phyloP scores from a whole-genome alignment of 176 grass and related monocot species.

The Oryza coarctata region DNA sequence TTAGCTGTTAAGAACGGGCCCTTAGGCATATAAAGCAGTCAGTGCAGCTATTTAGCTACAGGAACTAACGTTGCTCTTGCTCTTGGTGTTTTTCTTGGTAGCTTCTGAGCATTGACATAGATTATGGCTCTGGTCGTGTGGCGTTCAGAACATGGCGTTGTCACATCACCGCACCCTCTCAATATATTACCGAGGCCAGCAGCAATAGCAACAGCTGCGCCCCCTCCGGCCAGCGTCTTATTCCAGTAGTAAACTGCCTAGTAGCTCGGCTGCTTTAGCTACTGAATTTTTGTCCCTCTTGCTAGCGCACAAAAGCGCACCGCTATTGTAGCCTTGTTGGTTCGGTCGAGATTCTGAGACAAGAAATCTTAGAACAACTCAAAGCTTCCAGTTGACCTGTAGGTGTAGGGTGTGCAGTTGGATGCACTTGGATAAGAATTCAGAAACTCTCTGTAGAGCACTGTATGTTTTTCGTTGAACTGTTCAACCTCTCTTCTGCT shows the following conservation, averaged over 20 bases:
- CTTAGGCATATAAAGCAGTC: slow-evolving; percentile 24
- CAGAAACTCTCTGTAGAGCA: background rate
- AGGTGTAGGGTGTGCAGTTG: background rate
- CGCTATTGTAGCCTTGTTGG: slow-evolving; percentile 5
- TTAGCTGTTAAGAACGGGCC: too few species aligned
- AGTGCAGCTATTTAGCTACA: background rate
- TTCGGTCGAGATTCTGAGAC: background rate
- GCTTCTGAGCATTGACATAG: slow-evolving; percentile 95
- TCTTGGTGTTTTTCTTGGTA: slow-evolving; percentile 38
- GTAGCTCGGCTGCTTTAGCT: slow-evolving; percentile 17
- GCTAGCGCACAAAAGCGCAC: slow-evolving; percentile 28
- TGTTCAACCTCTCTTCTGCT: background rate
- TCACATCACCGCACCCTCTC: slow-evolving; percentile 93
- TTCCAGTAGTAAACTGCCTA: slow-evolving; percentile 25
- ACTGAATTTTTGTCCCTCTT: slow-evolving; percentile 33
- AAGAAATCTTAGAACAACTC: slow-evolving; percentile 4
- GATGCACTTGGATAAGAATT: background rate
- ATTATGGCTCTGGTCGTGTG: slow-evolving; percentile 94
- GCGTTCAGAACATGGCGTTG: slow-evolving; percentile 72
- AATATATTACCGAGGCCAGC: slow-evolving; percentile 70
- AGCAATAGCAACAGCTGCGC: background rate
- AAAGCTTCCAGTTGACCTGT: background rate
- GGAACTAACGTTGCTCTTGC: slow-evolving; percentile 35
- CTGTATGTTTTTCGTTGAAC: background rate
- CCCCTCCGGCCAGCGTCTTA: background rate